Evolutionary conservation across 306 rosid species (phyloP).

Genomic region (Herpetospermum pedunculosum): DNA sequence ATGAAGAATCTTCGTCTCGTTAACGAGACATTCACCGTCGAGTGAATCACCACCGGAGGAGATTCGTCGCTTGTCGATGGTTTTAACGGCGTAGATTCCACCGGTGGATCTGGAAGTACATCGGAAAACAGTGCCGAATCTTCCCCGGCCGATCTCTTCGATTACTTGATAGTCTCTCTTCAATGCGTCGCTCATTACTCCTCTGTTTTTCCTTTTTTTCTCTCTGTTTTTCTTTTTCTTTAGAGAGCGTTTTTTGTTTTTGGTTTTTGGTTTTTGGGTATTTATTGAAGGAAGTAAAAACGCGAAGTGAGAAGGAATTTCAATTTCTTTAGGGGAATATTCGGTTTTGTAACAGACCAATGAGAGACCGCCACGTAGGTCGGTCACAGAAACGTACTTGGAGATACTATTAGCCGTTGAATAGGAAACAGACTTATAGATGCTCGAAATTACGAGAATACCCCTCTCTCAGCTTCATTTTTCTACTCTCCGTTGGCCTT

Average conservation of each 20-base stretch:
- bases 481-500: neutral
- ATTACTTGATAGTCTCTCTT: constrained; percentile 30
- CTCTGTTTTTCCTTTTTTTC: neutral
- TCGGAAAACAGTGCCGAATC: constrained; percentile 56
- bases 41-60: constrained; percentile 42
- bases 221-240: neutral
- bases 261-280: neutral
- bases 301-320: neutral
- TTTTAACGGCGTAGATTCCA: constrained; percentile 34
- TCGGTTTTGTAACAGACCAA: neutral
- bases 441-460: neutral
- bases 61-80: constrained; percentile 34
- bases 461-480: too few relatives aligned
- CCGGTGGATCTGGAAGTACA: constrained; percentile 20
- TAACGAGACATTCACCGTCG: constrained; percentile 38
- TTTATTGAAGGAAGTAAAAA: neutral
- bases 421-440: neutral
- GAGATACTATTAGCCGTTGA: neutral
- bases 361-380: neutral
- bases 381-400: neutral
- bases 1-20: constrained; percentile 43
- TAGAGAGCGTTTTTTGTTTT: neutral
- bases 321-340: neutral
- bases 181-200: constrained; percentile 37
- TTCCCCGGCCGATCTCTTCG: constrained; percentile 55